A percentile compares a stretch with the other conserved stretches of the same genome.
These are phyloP conservation scores for Penicillium longicatenatum DNA, from an alignment of 495 filamentous ascomycete species.

Conservation along the genomic window DNA sequence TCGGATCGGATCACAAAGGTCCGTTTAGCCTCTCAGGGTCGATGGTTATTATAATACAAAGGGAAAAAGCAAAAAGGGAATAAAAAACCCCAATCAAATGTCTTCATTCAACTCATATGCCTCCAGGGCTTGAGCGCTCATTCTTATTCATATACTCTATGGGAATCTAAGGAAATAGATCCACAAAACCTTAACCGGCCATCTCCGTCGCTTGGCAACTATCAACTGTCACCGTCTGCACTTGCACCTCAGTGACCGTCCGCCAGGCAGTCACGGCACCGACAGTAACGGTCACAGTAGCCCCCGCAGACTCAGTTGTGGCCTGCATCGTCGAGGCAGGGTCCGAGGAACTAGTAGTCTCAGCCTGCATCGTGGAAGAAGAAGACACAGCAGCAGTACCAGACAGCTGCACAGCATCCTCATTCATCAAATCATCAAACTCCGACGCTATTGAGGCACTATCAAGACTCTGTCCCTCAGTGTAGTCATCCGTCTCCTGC, in stretches of 20 bases:
- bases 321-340: background rate
- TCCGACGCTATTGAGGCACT: conserved; percentile 40
- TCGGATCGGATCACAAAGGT: conserved; percentile 1
- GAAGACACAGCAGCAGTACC: conserved; percentile 1
- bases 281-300: conserved; percentile 5
- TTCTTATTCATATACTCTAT: background rate
- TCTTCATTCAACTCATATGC: background rate
- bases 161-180: background rate
- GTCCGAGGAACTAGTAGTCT: conserved; percentile 5
- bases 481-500: conserved; percentile 23
- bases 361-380: conserved; percentile 3
- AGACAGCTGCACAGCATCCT: background rate
- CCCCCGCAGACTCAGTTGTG: background rate
- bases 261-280: conserved; percentile 23
- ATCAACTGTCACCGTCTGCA: conserved; percentile 17
- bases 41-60: too few relatives aligned
- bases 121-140: background rate
- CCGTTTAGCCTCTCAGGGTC: background rate
- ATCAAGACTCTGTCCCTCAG: conserved; percentile 38
- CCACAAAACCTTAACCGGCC: background rate
- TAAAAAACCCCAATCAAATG: background rate
- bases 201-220: background rate
- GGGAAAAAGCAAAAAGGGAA: background rate
- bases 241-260: background rate
- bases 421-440: conserved; percentile 29